Evolutionary conservation across 768 basidiomycete species (phyloP).

Genomic region (Lactifluus piperatus): DNA sequence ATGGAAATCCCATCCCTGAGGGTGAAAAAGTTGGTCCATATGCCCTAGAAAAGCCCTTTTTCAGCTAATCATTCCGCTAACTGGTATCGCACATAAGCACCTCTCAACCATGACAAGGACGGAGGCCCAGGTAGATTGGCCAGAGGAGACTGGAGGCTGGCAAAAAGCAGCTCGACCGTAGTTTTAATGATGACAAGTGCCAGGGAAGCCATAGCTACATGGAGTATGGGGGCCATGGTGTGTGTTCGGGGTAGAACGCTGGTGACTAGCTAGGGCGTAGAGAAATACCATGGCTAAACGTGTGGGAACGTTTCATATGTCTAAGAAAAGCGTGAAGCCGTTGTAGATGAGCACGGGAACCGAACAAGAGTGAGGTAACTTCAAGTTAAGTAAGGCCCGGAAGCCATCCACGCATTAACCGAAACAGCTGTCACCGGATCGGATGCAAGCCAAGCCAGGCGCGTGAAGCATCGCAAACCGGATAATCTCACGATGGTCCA

Average conservation of each 20-base stretch:
- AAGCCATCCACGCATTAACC: too few relatives aligned
- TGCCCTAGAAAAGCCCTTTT: neutral
- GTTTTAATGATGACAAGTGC: constrained; percentile 4
- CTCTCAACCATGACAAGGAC: constrained; percentile 14
- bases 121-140: constrained; percentile 13
- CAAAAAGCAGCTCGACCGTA: constrained; percentile 4
- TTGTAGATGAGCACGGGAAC: neutral
- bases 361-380: neutral
- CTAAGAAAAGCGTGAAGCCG: neutral
- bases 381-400: neutral
- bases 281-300: neutral
- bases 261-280: neutral
- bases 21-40: constrained; percentile 12
- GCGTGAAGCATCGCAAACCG: too few relatives aligned
- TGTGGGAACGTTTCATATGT: neutral
- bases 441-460: too few relatives aligned
- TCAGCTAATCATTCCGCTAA: neutral
- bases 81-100: neutral
- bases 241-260: neutral
- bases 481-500: neutral
- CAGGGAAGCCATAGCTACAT: constrained; percentile 1
- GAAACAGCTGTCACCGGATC: too few relatives aligned
- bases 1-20: constrained; percentile 19
- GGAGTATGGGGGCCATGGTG: constrained; percentile 2
- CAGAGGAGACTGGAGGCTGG: neutral